Base-by-base conservation (phyloP, 345 rosid genomes). In the Camelina hispida region DNA sequence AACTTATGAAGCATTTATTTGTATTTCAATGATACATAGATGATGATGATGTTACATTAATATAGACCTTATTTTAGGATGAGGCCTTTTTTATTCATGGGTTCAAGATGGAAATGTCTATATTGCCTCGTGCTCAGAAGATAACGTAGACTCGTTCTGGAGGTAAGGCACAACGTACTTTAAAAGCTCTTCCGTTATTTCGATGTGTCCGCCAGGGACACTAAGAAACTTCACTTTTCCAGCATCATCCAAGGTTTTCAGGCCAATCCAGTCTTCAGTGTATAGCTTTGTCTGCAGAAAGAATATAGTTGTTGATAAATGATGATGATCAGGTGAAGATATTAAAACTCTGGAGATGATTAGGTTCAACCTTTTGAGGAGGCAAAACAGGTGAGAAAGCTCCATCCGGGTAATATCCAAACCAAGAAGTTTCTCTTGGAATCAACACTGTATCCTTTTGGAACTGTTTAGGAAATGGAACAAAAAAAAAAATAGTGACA, bases 241-340 rank as follows among this genome's bases (percentile, higher is more conserved):
- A 17, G 86, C 87, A 51, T 25, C 86, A 64, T 94, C 87, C 55
- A 94, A 66, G 2, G 83, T 68, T 73, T 82, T 86, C 25, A 94
- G 89, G 50, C 97, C 97, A 43, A 94, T 94, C 97, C 98, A 94
- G 62, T 94, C 98, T 76, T 91, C 95, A 91, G 87, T 66, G 47
- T 16, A 52, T 8, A 58, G 7, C 25, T 23, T 23, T 23, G 25
- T 23, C 25, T 23, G 25, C 25, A 23, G 1, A 23, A 2, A 23
- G 25, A 23, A 23, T 23, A 23, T n/a, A 50, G 42, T 23, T 25
- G 34, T 16, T 18, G 4, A n/a, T n/a, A n/a, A n/a, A n/a, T n/a
- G n/a, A 23, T 53, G 30, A 59, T 13, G 6, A 30, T 12, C 44
- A 46, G 4, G 34, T 2, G 25, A 64, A 9, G 2, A 46, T 6